These are phyloP conservation scores for Lachancea sp. DNA, from an alignment of 805 yeast genomes.

Conservation along the genomic window DNA sequence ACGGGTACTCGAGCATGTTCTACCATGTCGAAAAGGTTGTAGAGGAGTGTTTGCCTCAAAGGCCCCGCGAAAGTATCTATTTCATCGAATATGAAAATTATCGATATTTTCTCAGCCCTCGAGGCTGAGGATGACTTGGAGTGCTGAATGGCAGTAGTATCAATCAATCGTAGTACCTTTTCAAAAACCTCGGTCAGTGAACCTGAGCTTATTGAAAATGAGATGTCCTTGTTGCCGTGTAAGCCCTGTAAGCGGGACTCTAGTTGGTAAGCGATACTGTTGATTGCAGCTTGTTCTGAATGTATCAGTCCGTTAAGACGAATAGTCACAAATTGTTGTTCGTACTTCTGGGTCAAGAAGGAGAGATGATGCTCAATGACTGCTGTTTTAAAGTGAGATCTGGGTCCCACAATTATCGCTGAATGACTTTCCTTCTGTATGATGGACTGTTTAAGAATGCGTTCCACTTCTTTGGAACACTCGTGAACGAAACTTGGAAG, in stretches of 20 bases:
- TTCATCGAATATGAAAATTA: constrained; percentile 78
- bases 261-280: constrained; percentile 80
- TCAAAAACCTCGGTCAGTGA: constrained; percentile 56
- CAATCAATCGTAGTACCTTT: constrained; percentile 49
- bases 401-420: constrained; percentile 69
- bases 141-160: constrained; percentile 23
- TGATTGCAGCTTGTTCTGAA: constrained; percentile 67
- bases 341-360: constrained; percentile 36
- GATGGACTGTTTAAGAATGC: constrained; percentile 58
- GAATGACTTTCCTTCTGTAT: constrained; percentile 74
- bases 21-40: constrained; percentile 82
- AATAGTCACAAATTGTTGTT: constrained; percentile 53
- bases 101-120: constrained; percentile 39
- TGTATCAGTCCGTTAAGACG: constrained; percentile 66
- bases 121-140: constrained; percentile 8
- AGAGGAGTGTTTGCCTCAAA: constrained; percentile 73
- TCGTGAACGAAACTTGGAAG: constrained; percentile 19
- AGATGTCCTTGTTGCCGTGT: constrained; percentile 18
- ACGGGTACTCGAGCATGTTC: constrained; percentile 66
- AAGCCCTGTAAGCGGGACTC: constrained; percentile 41
- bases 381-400: constrained; percentile 69
- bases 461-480: constrained; percentile 42
- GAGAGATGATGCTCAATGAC: constrained; percentile 52
- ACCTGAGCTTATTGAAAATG: constrained; percentile 39
- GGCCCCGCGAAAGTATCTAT: constrained; percentile 70